A percentile compares a stretch with the other conserved stretches of the same genome.
Evolutionary conservation across 148 eudicot genomes (phyloP).

Genomic region (Silene uniflora): DNA sequence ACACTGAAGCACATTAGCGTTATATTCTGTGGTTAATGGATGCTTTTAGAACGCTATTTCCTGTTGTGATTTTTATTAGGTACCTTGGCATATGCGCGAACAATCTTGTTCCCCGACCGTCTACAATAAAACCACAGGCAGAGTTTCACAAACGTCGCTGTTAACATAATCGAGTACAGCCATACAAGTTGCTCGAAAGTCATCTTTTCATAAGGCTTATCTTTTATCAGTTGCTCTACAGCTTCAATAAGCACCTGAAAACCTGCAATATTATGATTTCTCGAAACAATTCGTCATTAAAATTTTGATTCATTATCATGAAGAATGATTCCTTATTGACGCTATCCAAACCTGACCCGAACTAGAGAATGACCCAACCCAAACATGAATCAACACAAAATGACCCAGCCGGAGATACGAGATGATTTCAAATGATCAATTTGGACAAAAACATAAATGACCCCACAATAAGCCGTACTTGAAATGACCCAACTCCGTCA

Average conservation of each 20-base stretch:
- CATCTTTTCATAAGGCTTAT: conserved; percentile 46
- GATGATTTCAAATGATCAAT: no score
- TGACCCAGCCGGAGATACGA: no score
- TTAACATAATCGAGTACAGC: conserved; percentile 61
- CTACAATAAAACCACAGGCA: conserved; percentile 64
- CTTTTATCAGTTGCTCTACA: conserved; percentile 45
- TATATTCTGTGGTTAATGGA: not conserved
- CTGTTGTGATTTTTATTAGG: not conserved
- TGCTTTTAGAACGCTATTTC: not conserved
- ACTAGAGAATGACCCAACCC: no score
- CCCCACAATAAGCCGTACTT: no score
- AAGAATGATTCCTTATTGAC: no score
- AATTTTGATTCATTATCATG: not conserved
- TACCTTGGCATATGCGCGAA: conserved; percentile 80
- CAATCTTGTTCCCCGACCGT: conserved; percentile 62
- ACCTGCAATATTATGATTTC: conserved; percentile 31
- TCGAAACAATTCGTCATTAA: not conserved
- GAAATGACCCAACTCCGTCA: no score
- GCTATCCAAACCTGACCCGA: no score
- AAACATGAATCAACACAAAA: no score
- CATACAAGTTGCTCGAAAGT: conserved; percentile 41
- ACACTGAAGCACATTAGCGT: not conserved
- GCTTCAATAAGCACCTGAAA: conserved; percentile 70
- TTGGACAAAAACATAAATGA: no score
- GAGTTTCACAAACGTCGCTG: conserved; percentile 56